phyloP scores from a whole-genome alignment of 257 asterid genomes.

The Nicotiana tabacum region DNA sequence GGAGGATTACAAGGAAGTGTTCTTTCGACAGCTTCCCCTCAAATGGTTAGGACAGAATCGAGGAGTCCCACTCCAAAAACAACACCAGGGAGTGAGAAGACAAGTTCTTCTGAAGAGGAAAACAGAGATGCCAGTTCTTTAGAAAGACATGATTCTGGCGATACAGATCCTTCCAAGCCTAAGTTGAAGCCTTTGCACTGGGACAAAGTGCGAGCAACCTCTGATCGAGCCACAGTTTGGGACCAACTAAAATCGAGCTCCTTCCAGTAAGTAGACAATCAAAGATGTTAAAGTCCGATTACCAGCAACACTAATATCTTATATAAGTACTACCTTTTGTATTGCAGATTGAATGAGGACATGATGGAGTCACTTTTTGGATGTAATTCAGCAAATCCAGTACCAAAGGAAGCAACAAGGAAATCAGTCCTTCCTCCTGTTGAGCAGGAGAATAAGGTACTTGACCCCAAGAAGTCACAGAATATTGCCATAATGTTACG shows the following conservation, averaged over 20 bases:
- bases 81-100: constrained; percentile 28
- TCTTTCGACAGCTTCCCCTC: constrained; percentile 28
- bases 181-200: constrained; percentile 91
- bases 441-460: constrained; percentile 73
- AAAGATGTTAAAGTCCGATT: neutral
- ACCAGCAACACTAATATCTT: constrained; percentile 5
- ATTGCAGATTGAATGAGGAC: constrained; percentile 76
- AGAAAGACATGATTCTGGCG: constrained; percentile 39
- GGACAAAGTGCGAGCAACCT: constrained; percentile 97
- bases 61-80: constrained; percentile 31
- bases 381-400: constrained; percentile 55
- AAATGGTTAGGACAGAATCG: constrained; percentile 29
- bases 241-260: constrained; percentile 90
- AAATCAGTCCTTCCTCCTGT: constrained; percentile 38
- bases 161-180: constrained; percentile 60
- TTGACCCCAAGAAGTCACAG: constrained; percentile 97
- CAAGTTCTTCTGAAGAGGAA: constrained; percentile 24
- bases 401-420: constrained; percentile 49
- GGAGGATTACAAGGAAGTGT: constrained; percentile 18
- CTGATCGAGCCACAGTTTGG: constrained; percentile 92
- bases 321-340: neutral
- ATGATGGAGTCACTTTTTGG: constrained; percentile 97
- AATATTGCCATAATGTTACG: constrained; percentile 88
- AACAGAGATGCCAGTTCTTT: constrained; percentile 25
- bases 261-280: constrained; percentile 71